Percentiles rank a stretch among this genome's conserved stretches.
Conservation (phyloP, 495 filamentous ascomycete genomes). For the Podospora bellae-mahoneyi region DNA sequence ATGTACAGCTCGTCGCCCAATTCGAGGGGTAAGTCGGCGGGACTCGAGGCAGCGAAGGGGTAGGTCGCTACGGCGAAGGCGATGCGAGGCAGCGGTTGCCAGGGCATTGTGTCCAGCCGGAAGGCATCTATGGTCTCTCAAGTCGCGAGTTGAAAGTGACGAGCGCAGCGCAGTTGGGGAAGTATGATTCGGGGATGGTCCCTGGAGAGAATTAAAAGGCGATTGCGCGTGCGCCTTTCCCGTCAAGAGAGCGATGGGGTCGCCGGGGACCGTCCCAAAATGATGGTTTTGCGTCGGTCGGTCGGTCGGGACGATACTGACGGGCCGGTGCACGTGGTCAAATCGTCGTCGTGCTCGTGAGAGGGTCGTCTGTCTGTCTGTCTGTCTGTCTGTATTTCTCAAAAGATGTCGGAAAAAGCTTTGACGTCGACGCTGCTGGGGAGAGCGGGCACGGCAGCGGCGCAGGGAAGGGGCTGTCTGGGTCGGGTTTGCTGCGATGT, state of each 20-base stretch:
- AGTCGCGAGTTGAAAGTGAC: neutral
- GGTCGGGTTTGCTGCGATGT: no score
- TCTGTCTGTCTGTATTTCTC: no score
- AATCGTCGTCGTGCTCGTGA: neutral
- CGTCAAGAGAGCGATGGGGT: neutral
- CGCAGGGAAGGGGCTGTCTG: neutral
- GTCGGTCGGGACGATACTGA: neutral
- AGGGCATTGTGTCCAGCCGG: conserved; percentile 66
- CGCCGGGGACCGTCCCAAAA: neutral
- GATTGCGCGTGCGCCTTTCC: neutral
- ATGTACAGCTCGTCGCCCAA: conserved; percentile 98
- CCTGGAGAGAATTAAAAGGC: neutral
- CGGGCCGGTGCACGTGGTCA: neutral
- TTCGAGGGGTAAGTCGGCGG: conserved; percentile 93
- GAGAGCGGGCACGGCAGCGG: neutral
- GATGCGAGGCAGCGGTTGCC: conserved; percentile 93
- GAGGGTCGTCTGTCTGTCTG: neutral
- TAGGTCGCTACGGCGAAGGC: conserved; percentile 94
- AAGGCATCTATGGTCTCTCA: conserved; percentile 30
- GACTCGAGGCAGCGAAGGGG: conserved; percentile 80
- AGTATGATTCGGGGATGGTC: neutral
- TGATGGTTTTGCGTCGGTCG: neutral
- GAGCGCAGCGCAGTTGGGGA: neutral
- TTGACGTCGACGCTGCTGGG: neutral
- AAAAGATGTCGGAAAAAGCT: neutral